Conservation (phyloP, 805 yeast genomes). For the Zygotorulaspora florentina region DNA sequence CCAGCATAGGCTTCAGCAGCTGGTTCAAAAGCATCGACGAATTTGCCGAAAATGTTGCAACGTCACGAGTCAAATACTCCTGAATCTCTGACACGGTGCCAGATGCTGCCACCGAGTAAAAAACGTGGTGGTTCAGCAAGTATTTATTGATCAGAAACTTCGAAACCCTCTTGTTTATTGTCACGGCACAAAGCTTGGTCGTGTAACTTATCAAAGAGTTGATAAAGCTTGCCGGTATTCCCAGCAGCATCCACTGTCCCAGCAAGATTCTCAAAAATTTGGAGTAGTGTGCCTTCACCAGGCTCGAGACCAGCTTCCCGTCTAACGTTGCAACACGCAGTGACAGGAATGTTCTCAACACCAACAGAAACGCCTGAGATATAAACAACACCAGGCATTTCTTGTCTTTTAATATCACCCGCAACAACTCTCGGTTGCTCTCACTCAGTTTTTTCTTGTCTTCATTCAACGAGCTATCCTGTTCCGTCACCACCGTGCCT, state of each 20-base stretch:
- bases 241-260: constrained; percentile 73
- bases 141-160: constrained; percentile 62
- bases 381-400: constrained; percentile 35
- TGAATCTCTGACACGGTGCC: constrained; percentile 22
- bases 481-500: constrained; percentile 5
- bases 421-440: constrained; percentile 23
- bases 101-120: constrained; percentile 26
- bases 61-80: constrained; percentile 60
- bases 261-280: constrained; percentile 58
- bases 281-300: constrained; percentile 65
- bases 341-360: constrained; percentile 67
- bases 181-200: constrained; percentile 51
- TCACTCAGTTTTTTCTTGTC: constrained; percentile 3
- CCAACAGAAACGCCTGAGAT: constrained; percentile 55
- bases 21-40: constrained; percentile 77
- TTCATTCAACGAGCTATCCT: background rate
- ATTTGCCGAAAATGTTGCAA: constrained; percentile 66
- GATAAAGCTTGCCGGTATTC: constrained; percentile 79
- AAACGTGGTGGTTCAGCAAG: constrained; percentile 49
- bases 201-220: constrained; percentile 66
- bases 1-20: constrained; percentile 75
- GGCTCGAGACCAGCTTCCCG: constrained; percentile 76
- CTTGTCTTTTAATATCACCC: constrained; percentile 26
- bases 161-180: constrained; percentile 63
- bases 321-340: constrained; percentile 82